These are phyloP conservation scores for Yamadazyma friedrichii DNA, from an alignment of 1,139 yeast species.

Conservation along the genomic window DNA sequence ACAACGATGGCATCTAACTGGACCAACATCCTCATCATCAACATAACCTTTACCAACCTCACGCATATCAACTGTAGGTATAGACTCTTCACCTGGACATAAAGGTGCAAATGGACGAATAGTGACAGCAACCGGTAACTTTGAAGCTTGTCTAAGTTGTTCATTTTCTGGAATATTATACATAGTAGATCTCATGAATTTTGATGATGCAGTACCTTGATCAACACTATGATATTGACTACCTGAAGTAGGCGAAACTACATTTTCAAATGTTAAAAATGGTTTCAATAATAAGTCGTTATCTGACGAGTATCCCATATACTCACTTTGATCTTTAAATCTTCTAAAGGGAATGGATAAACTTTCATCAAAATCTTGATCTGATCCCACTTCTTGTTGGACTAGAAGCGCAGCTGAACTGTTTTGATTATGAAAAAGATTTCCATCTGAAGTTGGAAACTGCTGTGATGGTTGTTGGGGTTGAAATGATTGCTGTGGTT, in stretches of 20 bases:
- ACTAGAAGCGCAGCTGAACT: conserved; percentile 1
- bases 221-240: conserved; percentile 69
- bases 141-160: conserved; percentile 64
- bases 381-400: conserved; percentile 3
- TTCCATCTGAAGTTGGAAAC: neutral
- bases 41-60: conserved; percentile 24
- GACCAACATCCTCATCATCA: conserved; percentile 50
- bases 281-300: conserved; percentile 26
- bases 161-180: conserved; percentile 81
- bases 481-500: neutral
- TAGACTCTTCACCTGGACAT: conserved; percentile 46
- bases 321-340: conserved; percentile 49
- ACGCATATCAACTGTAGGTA: conserved; percentile 70
- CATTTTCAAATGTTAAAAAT: conserved; percentile 70
- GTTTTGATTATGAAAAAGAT: neutral
- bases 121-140: conserved; percentile 78
- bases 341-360: conserved; percentile 60
- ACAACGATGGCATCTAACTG: conserved; percentile 89
- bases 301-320: conserved; percentile 28
- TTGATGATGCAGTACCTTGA: conserved; percentile 83
- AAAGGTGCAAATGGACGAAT: conserved; percentile 81
- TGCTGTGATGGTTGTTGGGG: conserved; percentile 1
- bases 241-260: conserved; percentile 81
- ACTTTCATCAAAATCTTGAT: conserved; percentile 9
- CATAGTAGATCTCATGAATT: conserved; percentile 76